Base-by-base conservation (phyloP, 345 rosid species). In the Eucalyptus microcorys region DNA sequence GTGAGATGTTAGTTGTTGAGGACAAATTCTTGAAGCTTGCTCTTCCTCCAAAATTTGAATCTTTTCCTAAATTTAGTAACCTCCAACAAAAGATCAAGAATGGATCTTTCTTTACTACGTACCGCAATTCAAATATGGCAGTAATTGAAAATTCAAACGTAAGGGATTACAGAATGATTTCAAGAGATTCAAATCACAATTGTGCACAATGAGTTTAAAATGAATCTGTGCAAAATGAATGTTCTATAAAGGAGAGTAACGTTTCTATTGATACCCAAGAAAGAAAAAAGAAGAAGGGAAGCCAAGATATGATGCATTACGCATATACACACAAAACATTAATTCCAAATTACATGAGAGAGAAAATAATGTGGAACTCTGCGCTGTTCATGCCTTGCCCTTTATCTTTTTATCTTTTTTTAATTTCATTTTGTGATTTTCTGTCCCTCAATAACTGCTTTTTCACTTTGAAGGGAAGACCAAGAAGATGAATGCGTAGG, bases 391-490 rank as follows among this genome's bases (percentile, higher is more conserved):
- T 87, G 83, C 91, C 87, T 90, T 48, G 88, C 89, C 89, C 88
- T 91, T 92, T 91, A 86, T 87, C 89, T 90, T 92, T 86, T 26
- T 30, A 8, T 17, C 49, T 50, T 22, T 11, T 22, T 49, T 86
- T 32, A 2, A 52, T 86, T 50, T 24, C 1, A 55, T 10, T 55
- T 34, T 49, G 27, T 49, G 27, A 37, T 86, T 53, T 71, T 49
- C 86, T 48, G 30, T 86, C 55, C 71, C 86, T 88, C 66, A 91
- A 92, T 90, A 90, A 87, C 89, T 87, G 89, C 87, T 92, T 92
- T 91, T 90, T 91, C 80, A 83, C 93, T 91, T 93, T 91, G 93
- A 88, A 87, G 91, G 92, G 86, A 90, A 90, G 92, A 90, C 92
- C 92, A 30, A 86, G 90, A 66, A 71, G 83, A 22, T 55, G 86